These are phyloP conservation scores for Globisporangium heterothallicum DNA, from an alignment of 352 stramenopile species.

Conservation along the genomic window DNA sequence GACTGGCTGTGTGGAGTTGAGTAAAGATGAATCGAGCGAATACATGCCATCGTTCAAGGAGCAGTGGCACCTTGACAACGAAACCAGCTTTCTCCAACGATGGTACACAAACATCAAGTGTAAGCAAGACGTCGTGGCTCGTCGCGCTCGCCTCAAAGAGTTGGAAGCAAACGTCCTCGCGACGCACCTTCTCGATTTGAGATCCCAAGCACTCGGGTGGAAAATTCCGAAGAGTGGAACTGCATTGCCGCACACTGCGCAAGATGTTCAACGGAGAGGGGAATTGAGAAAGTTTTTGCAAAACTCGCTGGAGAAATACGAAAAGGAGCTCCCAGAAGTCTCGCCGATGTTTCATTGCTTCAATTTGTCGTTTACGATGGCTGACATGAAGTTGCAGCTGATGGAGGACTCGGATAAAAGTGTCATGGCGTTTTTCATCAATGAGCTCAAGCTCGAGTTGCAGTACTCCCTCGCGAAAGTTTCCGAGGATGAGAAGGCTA, in stretches of 20 bases:
- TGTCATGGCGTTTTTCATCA: constrained; percentile 54
- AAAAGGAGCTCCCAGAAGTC: constrained; percentile 30
- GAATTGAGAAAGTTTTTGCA: constrained; percentile 63
- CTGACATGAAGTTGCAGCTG: constrained; percentile 39
- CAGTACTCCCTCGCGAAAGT: constrained; percentile 43
- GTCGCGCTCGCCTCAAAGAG: constrained; percentile 34
- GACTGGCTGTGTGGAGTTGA: constrained; percentile 53
- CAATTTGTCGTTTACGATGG: constrained; percentile 48
- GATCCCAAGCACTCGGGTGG: constrained; percentile 55
- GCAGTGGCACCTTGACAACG: constrained; percentile 55
- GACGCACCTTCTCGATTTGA: constrained; percentile 52
- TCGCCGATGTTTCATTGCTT: constrained; percentile 57
- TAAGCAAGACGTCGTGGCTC: constrained; percentile 36
- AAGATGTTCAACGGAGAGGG: constrained; percentile 38
- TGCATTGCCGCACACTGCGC: constrained; percentile 34
- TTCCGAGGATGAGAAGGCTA: constrained; percentile 21
- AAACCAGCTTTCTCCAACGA: constrained; percentile 32
- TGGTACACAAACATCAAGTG: constrained; percentile 33
- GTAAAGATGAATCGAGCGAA: constrained; percentile 34
- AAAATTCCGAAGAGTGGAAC: constrained; percentile 52
- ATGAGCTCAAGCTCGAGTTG: constrained; percentile 43
- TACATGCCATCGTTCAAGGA: constrained; percentile 53
- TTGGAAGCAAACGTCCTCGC: constrained; percentile 59
- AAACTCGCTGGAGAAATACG: constrained; percentile 61
- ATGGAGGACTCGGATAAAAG: constrained; percentile 40